phyloP scores from a whole-genome alignment of 306 rosid species.

The Carpinus viminea region DNA sequence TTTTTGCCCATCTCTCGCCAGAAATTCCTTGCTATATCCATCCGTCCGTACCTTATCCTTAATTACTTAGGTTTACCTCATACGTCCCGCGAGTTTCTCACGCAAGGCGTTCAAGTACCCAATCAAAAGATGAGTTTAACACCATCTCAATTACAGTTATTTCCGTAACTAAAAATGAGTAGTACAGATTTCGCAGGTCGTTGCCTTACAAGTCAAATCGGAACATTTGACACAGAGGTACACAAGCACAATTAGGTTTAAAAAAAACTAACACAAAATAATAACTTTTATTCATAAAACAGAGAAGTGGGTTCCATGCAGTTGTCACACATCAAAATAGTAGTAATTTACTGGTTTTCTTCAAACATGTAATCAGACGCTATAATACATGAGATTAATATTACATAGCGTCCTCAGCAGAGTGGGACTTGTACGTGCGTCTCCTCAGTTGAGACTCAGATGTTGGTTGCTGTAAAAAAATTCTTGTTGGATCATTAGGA shows the following conservation, averaged over 20 bases:
- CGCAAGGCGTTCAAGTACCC: too few species aligned
- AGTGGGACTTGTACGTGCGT: slow-evolving; percentile 76
- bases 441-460: slow-evolving; percentile 87
- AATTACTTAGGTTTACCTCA: too few species aligned
- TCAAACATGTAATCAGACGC: slow-evolving; percentile 10
- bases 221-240: not conserved
- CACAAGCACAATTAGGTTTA: not conserved
- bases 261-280: not conserved
- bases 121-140: too few species aligned
- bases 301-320: not conserved
- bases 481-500: slow-evolving; percentile 94
- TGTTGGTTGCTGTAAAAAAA: slow-evolving; percentile 93
- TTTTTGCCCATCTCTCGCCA: too few species aligned
- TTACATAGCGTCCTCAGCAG: slow-evolving; percentile 49
- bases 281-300: not conserved
- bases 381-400: not conserved
- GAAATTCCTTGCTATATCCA: too few species aligned
- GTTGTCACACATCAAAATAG: not conserved
- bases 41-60: too few species aligned
- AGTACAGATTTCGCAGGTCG: not conserved
- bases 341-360: slow-evolving; percentile 4
- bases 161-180: not conserved
- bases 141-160: too few species aligned
- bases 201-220: not conserved
- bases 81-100: too few species aligned